These are phyloP conservation scores for Exophiala phaeomuriformis DNA, from an alignment of 2,329 filamentous ascomycete genomes.

Conservation along the genomic window DNA sequence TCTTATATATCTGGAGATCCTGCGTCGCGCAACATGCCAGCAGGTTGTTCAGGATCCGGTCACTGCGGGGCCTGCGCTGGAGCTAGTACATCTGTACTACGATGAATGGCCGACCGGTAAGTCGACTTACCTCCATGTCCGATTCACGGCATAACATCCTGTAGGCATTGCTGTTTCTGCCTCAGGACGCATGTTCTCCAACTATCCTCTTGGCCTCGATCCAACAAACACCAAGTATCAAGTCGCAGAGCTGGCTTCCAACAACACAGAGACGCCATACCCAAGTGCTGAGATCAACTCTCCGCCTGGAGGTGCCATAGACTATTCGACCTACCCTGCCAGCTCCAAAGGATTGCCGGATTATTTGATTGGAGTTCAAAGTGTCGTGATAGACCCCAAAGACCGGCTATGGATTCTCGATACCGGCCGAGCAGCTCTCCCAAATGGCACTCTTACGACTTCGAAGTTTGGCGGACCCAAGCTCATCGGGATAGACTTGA, in stretches of 20 bases:
- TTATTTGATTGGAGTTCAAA: constrained; percentile 47
- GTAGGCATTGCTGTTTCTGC: constrained; percentile 47
- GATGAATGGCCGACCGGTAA: constrained; percentile 43
- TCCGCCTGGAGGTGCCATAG: constrained; percentile 46
- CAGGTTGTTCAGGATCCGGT: constrained; percentile 31
- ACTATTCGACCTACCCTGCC: constrained; percentile 43
- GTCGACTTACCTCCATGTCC: neutral
- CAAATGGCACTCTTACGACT: constrained; percentile 40
- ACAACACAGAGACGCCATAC: constrained; percentile 41
- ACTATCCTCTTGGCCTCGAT: constrained; percentile 47
- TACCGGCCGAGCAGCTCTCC: constrained; percentile 42
- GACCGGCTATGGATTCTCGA: constrained; percentile 50
- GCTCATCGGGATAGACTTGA: constrained; percentile 43
- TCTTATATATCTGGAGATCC: neutral
- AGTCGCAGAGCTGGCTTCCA: constrained; percentile 42
- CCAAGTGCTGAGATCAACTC: constrained; percentile 41
- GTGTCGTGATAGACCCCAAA: constrained; percentile 45
- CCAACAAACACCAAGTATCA: constrained; percentile 44
- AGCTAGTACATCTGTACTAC: constrained; percentile 46
- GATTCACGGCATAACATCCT: neutral
- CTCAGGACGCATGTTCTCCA: constrained; percentile 46
- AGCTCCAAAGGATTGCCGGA: constrained; percentile 42
- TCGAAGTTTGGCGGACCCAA: constrained; percentile 46
- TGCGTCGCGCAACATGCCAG: neutral
- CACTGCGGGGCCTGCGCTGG: constrained; percentile 39